Evolutionary conservation across 2,329 filamentous ascomycete species (phyloP), one percentile per base, ranked within the genome.

Genomic region (Trichophyton schoenleinii): DNA sequence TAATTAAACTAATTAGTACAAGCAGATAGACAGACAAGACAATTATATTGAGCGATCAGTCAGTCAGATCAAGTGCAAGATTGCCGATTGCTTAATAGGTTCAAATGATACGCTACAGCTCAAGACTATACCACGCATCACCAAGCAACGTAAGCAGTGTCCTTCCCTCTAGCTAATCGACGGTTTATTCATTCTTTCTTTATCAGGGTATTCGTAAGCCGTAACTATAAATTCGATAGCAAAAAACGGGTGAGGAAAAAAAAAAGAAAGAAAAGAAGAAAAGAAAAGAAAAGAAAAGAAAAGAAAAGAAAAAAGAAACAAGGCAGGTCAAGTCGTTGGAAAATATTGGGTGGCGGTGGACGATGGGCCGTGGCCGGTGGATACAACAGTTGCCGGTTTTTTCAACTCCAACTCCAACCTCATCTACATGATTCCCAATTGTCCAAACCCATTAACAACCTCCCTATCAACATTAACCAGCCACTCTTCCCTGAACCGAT

Each of bases 401-500:
- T 38, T 15, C 22, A 22, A 44, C 41, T 44, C 13, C 13, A 44
- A 6, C n/a, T n/a, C 41, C 41, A n/a, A 8, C 41, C 41, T 20
- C 41, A 38, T 13, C 42, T 61, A 64, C 41, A 63, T 57, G 31
- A 66, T 46, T 15, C 63, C 61, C 61, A 66, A 61, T 42, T 65
- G 63, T 6, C 52, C 63, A 66, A 65, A 69, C 9, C 67, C 58
- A 60, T 70, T 66, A 22, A 77, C 70, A 25, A 77, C 74, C 42
- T 77, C 73, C 2, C 68, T 64, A 65, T 78, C 75, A 38, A 77
- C 74, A 68, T 77, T 75, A 9, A 75, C 66, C 41, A 77, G 62
- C 74, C 75, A 78, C 31, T 75, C 71, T 20, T 71, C 71, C 61
- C 75, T 71, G 66, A 78, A 77, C 44, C 68, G 70, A 61, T 75